Evolutionary conservation across 805 yeast genomes (phyloP).

Genomic region (Yueomyces sinensis): DNA sequence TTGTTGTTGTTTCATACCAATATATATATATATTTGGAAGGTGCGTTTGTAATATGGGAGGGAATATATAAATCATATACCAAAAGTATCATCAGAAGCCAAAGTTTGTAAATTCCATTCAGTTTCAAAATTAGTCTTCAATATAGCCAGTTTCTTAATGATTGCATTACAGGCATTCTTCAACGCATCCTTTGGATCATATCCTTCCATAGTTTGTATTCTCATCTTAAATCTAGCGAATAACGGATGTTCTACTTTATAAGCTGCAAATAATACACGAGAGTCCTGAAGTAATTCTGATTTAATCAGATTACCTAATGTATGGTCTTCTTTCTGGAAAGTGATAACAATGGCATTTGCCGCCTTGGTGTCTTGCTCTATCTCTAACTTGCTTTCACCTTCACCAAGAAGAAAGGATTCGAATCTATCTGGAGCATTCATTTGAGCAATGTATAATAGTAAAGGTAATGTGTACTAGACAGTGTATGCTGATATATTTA

Average conservation of each 20-base stretch:
- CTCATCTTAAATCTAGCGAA: slow-evolving; percentile 92
- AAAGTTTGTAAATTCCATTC: slow-evolving; percentile 89
- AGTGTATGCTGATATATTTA: too few relatives aligned
- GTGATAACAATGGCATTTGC: slow-evolving; percentile 90
- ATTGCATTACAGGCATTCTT: slow-evolving; percentile 79
- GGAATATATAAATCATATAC: too few relatives aligned
- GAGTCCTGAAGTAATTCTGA: slow-evolving; percentile 77
- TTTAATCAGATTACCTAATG: slow-evolving; percentile 81
- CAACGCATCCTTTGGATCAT: slow-evolving; percentile 81
- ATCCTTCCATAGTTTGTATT: slow-evolving; percentile 91
- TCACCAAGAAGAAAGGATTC: slow-evolving; percentile 95
- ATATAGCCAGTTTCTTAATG: slow-evolving; percentile 61
- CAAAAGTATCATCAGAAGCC: slow-evolving; percentile 33
- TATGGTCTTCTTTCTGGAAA: slow-evolving; percentile 95
- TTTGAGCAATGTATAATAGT: too few relatives aligned
- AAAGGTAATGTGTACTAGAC: too few relatives aligned
- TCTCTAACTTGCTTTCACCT: slow-evolving; percentile 84
- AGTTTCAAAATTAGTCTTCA: slow-evolving; percentile 67
- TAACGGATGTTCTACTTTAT: slow-evolving; percentile 94
- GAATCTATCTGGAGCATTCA: slow-evolving; percentile 99
- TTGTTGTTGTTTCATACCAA: too few relatives aligned
- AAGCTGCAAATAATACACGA: slow-evolving; percentile 90
- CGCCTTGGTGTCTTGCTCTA: slow-evolving; percentile 87
- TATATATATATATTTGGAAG: too few relatives aligned
- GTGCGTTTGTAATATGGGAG: too few relatives aligned